Conservation (phyloP, 305 asterid species). For the Lippia alba region DNA sequence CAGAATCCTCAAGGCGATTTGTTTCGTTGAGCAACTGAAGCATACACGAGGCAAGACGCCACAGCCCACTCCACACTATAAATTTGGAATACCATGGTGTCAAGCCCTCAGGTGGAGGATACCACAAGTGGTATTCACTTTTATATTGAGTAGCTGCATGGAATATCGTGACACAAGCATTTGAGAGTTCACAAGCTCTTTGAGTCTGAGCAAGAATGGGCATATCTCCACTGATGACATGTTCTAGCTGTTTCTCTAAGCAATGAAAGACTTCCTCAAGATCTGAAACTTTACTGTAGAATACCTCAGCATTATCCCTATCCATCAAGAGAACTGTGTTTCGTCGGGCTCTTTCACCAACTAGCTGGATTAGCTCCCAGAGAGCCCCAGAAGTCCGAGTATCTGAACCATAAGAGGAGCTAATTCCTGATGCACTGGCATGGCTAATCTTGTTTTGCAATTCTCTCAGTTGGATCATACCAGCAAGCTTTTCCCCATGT, state of each 20-base stretch:
- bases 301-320: conserved; percentile 96
- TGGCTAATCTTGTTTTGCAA: conserved; percentile 71
- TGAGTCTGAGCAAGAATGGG: conserved; percentile 58
- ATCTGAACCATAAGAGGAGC: conserved; percentile 59
- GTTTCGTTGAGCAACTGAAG: conserved; percentile 70
- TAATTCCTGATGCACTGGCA: conserved; percentile 56
- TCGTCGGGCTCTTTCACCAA: conserved; percentile 89
- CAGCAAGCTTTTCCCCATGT: conserved; percentile 93
- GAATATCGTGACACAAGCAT: conserved; percentile 75
- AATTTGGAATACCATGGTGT: conserved; percentile 86
- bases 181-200: conserved; percentile 85
- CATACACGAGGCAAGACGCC: conserved; percentile 82
- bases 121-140: conserved; percentile 83
- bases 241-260: conserved; percentile 75
- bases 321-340: conserved; percentile 95
- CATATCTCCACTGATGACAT: conserved; percentile 64
- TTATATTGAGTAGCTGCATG: conserved; percentile 68
- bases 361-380: conserved; percentile 95
- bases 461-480: conserved; percentile 84
- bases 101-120: conserved; percentile 86
- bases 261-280: conserved; percentile 84
- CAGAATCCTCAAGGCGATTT: conserved; percentile 59
- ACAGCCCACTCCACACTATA: conserved; percentile 72
- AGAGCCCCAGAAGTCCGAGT: conserved; percentile 75
- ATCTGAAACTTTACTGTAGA: conserved; percentile 90